These are phyloP conservation scores for Limnanthes douglasii DNA, from an alignment of 345 rosid species.

Conservation along the genomic window DNA sequence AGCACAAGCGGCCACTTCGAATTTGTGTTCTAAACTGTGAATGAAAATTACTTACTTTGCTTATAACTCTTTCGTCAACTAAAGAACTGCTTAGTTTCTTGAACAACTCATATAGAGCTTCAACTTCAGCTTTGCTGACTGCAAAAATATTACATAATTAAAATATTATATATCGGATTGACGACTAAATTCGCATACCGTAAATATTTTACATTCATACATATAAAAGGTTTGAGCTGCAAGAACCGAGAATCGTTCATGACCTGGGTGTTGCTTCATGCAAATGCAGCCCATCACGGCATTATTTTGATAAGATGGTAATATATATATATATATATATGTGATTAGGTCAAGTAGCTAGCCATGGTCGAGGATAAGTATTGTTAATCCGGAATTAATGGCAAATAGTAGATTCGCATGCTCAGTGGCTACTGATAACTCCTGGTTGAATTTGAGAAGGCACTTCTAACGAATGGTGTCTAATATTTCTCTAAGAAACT, in stretches of 20 bases:
- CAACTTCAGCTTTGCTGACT: slow-evolving; percentile 44
- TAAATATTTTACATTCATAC: neutral
- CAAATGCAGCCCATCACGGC: neutral
- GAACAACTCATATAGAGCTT: slow-evolving; percentile 40
- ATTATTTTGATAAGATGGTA: too few relatives aligned
- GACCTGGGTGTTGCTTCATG: neutral
- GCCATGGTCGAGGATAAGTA: too few relatives aligned
- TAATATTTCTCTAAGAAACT: too few relatives aligned
- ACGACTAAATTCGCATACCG: neutral
- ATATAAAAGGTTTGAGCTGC: neutral
- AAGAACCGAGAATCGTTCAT: neutral
- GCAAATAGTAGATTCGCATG: too few relatives aligned
- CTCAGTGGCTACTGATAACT: too few relatives aligned
- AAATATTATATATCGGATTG: slow-evolving; percentile 1
- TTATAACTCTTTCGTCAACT: slow-evolving; percentile 36
- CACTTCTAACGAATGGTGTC: too few relatives aligned
- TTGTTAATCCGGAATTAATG: too few relatives aligned
- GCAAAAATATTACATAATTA: slow-evolving; percentile 6
- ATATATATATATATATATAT: neutral
- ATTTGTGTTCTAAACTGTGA: neutral
- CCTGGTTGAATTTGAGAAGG: too few relatives aligned
- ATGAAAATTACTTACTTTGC: slow-evolving; percentile 28
- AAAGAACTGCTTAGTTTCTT: slow-evolving; percentile 47
- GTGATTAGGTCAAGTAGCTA: too few relatives aligned
- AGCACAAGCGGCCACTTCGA: neutral